phyloP scores from a whole-genome alignment of 192 early-diverging fungal genomes.

The Neocallimastix lanati region DNA sequence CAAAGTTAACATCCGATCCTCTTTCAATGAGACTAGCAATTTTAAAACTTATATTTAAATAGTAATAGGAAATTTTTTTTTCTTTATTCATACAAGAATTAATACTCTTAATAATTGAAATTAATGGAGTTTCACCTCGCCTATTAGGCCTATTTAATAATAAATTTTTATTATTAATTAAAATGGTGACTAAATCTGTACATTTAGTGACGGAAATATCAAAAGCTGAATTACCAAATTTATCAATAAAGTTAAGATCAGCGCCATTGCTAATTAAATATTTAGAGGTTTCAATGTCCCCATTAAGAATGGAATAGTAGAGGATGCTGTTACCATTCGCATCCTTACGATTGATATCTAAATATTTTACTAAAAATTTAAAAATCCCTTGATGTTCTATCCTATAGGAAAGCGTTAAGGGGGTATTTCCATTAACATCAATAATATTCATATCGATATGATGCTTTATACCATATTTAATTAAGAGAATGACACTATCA shows the following conservation, averaged over 20 bases:
- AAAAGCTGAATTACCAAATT: neutral
- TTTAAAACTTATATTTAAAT: neutral
- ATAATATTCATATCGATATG: neutral
- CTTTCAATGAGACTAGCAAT: neutral
- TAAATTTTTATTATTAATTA: neutral
- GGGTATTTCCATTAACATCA: neutral
- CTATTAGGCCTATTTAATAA: neutral
- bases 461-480: neutral
- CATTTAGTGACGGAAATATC: neutral
- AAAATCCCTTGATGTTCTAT: neutral
- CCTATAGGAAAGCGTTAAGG: neutral
- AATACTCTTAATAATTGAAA: neutral
- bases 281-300: neutral
- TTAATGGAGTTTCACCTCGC: neutral
- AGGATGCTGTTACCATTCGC: neutral
- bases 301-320: neutral
- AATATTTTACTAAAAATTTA: neutral
- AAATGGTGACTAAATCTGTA: neutral
- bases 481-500: neutral
- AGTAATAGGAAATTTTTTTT: neutral
- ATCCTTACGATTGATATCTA: neutral
- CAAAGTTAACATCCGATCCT: neutral
- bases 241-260: neutral
- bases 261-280: neutral
- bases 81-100: neutral